phyloP scores from a whole-genome alignment of 768 basidiomycete species.

The Agaricus blazei region DNA sequence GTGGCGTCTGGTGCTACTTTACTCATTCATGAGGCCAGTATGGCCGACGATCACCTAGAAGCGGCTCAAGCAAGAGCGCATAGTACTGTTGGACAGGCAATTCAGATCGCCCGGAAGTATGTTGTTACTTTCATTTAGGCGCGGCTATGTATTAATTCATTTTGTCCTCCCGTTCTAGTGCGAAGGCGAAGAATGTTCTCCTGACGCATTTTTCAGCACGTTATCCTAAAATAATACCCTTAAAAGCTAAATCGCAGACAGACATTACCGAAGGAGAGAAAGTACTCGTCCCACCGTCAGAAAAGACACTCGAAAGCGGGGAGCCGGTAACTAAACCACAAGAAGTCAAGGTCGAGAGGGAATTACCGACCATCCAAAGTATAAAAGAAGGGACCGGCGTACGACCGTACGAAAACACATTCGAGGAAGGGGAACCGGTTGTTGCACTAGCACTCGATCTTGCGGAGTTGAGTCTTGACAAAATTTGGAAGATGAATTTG shows the following conservation, averaged over 20 bases:
- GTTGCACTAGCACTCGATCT: slow-evolving; percentile 83
- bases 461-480: slow-evolving; percentile 61
- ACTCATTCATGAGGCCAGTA: slow-evolving; percentile 91
- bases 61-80: slow-evolving; percentile 77
- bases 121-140: slow-evolving; percentile 16
- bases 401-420: slow-evolving; percentile 12
- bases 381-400: slow-evolving; percentile 11
- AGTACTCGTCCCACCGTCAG: too few species aligned
- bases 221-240: slow-evolving; percentile 81
- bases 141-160: background rate
- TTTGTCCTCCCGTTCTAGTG: slow-evolving; percentile 37
- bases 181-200: slow-evolving; percentile 81
- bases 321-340: slow-evolving; percentile 35
- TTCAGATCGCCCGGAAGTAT: slow-evolving; percentile 68
- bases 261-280: slow-evolving; percentile 3
- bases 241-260: slow-evolving; percentile 22
- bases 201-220: slow-evolving; percentile 95
- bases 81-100: slow-evolving; percentile 86
- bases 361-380: too few species aligned
- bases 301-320: background rate
- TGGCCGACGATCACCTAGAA: slow-evolving; percentile 79
- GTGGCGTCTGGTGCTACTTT: slow-evolving; percentile 68
- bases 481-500: slow-evolving; percentile 82
- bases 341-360: slow-evolving; percentile 9
- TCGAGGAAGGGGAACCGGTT: slow-evolving; percentile 26